A percentile compares a stretch with the other conserved stretches of the same genome.
These are phyloP conservation scores for Diaporthe helianthi DNA, from an alignment of 2,329 filamentous ascomycete genomes.

Conservation along the genomic window DNA sequence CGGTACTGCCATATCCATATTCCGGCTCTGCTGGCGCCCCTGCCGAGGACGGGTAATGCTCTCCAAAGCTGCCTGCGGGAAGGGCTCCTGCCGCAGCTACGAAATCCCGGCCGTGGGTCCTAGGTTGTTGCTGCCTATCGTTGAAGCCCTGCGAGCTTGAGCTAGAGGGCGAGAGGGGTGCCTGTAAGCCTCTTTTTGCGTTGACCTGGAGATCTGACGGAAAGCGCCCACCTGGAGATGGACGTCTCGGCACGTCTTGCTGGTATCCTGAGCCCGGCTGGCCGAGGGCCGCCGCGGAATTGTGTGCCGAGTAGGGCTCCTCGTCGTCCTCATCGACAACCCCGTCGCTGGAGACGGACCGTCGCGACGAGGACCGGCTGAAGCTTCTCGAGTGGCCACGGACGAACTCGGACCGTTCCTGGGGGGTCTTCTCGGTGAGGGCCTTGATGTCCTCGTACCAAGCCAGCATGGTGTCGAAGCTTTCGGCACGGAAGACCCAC, in stretches of 20 bases:
- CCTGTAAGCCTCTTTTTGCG: slow-evolving; percentile 78
- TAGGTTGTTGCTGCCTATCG: slow-evolving; percentile 38
- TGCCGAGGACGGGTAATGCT: slow-evolving; percentile 41
- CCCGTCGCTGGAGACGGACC: slow-evolving; percentile 76
- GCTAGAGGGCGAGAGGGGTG: slow-evolving; percentile 80
- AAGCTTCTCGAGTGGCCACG: slow-evolving; percentile 80
- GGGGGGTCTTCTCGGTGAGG: slow-evolving; percentile 85
- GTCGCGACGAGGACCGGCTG: slow-evolving; percentile 67
- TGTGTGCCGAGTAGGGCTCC: slow-evolving; percentile 64
- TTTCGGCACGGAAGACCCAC: slow-evolving; percentile 75
- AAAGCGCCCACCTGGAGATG: slow-evolving; percentile 94
- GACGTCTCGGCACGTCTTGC: slow-evolving; percentile 67
- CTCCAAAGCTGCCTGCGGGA: slow-evolving; percentile 52
- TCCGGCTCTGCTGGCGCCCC: slow-evolving; percentile 31
- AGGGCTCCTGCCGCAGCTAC: slow-evolving; percentile 64
- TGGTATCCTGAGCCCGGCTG: slow-evolving; percentile 48
- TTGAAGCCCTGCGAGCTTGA: slow-evolving; percentile 69
- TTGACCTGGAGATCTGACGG: slow-evolving; percentile 92
- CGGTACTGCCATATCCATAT: slow-evolving; percentile 54
- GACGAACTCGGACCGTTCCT: slow-evolving; percentile 88
- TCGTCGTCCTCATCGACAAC: slow-evolving; percentile 77
- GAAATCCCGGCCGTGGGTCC: slow-evolving; percentile 60
- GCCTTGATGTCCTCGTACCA: slow-evolving; percentile 95
- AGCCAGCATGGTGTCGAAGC: slow-evolving; percentile 93
- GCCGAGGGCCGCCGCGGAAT: slow-evolving; percentile 61